Base-by-base conservation (phyloP, 768 basidiomycete genomes). In the Xerocomus spinulosus region DNA sequence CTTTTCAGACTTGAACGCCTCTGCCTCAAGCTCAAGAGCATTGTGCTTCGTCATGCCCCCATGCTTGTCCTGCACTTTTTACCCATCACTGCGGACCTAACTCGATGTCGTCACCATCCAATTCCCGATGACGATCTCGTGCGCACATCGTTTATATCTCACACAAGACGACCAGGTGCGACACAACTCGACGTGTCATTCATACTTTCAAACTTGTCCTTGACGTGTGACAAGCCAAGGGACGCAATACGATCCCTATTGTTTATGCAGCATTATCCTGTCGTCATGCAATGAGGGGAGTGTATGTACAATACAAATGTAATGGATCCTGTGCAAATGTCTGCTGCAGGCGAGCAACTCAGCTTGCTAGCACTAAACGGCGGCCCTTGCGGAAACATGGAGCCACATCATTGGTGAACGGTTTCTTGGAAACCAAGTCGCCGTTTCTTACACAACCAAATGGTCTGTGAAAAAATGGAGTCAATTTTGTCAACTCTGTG, bases 291-390 rank as follows among this genome's bases (percentile, higher is more conserved):
- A 64, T 44, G 62, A 56, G 48, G 55, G 39, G 46, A 9, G n/a
- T 33, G 50, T 62, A 62, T 64, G 54, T 53, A 57, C 51, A 54
- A 33, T 64, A 62, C 26, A 54, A 52, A 50, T 62, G 52, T 59
- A 53, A 51, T 56, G 12, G 24, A 55, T 58, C 53, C 61, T 51
- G 51, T 61, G 51, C 34, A 8, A 21, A 28, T 32, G 37, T 48
- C 42, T 9, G 26, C 5, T 35, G 42, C 4, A 46, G 42, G 51
- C 49, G 48, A 60, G 50, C 39, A 40, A 37, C 23, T 10, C 26
- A 28, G 15, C 32, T 21, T n/a, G 33, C 33, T 15, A 34, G 35
- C 24, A 9, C 47, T 25, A 42, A 44, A 40, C 34, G 26, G 28
- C 15, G 17, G 20, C 18, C 21, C 40, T 48, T 44, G n/a, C 42